Conservation (phyloP, 2,329 filamentous ascomycete species). For the Colletotrichum siamense region DNA sequence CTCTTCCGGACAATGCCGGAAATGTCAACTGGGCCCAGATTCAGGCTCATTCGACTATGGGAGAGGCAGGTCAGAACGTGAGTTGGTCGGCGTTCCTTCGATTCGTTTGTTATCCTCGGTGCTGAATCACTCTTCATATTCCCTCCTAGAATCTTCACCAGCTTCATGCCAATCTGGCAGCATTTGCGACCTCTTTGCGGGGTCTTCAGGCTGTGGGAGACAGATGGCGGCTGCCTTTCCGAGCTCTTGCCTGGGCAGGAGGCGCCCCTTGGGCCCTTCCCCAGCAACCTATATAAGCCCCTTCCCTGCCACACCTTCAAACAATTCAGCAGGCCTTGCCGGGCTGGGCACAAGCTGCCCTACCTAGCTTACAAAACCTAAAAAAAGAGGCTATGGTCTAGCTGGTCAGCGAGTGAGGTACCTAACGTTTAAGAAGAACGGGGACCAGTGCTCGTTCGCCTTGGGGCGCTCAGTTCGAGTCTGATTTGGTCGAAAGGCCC, state of each 20-base stretch:
- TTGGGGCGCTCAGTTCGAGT: background rate
- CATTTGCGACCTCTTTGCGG: fast-evolving
- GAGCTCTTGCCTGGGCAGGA: background rate
- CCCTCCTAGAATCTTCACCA: background rate
- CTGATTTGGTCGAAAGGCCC: background rate
- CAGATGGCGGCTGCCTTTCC: background rate
- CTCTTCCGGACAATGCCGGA: background rate
- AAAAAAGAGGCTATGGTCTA: background rate
- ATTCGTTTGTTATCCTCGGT: background rate
- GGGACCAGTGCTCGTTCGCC: background rate
- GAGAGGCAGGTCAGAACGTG: background rate
- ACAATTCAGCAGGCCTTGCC: background rate
- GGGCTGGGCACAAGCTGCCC: background rate
- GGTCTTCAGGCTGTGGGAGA: background rate
- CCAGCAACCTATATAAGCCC: background rate
- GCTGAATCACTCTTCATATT: background rate
- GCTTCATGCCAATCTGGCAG: background rate
- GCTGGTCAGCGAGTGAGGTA: background rate
- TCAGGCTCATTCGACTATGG: background rate
- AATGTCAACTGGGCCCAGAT: background rate
- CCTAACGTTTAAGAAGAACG: background rate
- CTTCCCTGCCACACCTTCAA: background rate
- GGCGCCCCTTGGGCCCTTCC: background rate
- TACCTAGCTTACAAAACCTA: background rate
- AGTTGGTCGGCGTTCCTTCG: background rate